Conservation (phyloP, 306 rosid species). For the Quercus suber region DNA sequence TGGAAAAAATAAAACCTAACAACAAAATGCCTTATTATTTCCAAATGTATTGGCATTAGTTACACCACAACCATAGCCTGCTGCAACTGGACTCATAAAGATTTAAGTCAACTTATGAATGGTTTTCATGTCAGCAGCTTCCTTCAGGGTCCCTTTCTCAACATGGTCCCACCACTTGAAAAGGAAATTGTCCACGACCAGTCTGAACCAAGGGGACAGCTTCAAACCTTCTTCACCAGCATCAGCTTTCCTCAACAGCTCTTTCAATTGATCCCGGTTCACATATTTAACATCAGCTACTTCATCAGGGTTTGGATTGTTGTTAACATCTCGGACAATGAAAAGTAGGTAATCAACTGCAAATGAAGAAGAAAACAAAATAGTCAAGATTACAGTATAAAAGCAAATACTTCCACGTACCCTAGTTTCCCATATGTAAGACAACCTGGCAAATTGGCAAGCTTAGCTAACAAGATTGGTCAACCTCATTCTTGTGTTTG, state of each 20-base stretch:
- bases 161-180: conserved; percentile 98
- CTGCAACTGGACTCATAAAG: background rate
- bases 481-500: background rate
- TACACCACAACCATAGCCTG: background rate
- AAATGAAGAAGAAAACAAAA: conserved; percentile 12
- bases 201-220: conserved; percentile 98
- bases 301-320: conserved; percentile 89
- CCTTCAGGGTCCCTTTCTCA: conserved; percentile 64
- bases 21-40: conserved; percentile 11
- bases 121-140: conserved; percentile 83
- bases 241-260: conserved; percentile 87
- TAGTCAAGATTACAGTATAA: conserved; percentile 11
- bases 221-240: conserved; percentile 93
- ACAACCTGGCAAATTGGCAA: background rate
- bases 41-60: conserved; percentile 29
- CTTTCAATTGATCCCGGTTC: conserved; percentile 74
- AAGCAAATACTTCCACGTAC: conserved; percentile 5
- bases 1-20: background rate
- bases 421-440: background rate
- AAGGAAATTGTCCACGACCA: conserved; percentile 92
- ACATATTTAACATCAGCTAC: conserved; percentile 82
- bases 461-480: background rate
- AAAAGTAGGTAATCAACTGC: conserved; percentile 97
- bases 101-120: conserved; percentile 72
- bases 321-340: conserved; percentile 72